Conservation (phyloP, 2,329 filamentous ascomycete genomes). For the Trichoderma arundinaceum region DNA sequence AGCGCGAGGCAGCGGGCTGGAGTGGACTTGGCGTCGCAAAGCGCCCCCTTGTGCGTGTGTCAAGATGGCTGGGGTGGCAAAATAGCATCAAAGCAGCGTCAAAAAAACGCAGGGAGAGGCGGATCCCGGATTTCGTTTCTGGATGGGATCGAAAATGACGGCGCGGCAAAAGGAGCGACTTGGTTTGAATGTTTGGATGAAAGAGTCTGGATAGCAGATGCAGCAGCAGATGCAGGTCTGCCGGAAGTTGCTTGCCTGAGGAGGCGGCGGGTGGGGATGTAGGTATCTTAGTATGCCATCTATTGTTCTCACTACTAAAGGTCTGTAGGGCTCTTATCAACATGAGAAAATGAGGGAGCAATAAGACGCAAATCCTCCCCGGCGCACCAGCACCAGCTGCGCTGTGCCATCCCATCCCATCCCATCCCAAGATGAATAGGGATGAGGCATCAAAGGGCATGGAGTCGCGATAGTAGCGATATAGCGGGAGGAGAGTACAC, state of each 20-base stretch:
- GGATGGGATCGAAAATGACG: not conserved
- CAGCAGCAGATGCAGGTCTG: not conserved
- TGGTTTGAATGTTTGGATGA: constrained; percentile 14
- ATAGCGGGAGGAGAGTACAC: not conserved
- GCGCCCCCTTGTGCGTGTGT: constrained; percentile 26
- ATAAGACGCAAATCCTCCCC: too few relatives aligned
- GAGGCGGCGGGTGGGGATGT: not conserved
- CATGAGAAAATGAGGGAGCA: too few relatives aligned
- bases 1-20: constrained; percentile 3
- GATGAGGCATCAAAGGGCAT: too few relatives aligned
- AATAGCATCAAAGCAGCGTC: not conserved
- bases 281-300: too few relatives aligned
- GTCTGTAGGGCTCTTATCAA: too few relatives aligned
- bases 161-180: constrained; percentile 6
- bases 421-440: too few relatives aligned
- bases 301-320: too few relatives aligned
- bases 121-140: not conserved
- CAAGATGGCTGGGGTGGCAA: constrained; percentile 23
- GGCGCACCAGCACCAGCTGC: too few relatives aligned
- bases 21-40: constrained; percentile 23
- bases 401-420: too few relatives aligned
- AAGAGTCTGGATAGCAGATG: not conserved
- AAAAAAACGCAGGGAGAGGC: not conserved
- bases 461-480: too few relatives aligned
- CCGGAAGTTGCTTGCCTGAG: not conserved